These are phyloP conservation scores for Globisporangium alternatum DNA, from an alignment of 352 stramenopile genomes.

Conservation along the genomic window DNA sequence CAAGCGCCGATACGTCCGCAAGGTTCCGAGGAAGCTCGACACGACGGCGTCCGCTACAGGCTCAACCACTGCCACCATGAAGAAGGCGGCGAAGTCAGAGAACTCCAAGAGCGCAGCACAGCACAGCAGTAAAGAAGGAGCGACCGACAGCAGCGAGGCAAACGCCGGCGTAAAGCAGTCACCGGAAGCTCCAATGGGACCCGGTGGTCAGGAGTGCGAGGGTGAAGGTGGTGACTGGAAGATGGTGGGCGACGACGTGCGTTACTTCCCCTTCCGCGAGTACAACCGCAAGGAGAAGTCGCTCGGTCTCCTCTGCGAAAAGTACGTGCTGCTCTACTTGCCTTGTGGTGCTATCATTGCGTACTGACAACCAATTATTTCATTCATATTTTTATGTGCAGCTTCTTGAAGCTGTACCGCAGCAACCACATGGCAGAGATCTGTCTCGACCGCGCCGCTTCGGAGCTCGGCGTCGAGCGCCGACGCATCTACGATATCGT, in stretches of 20 bases:
- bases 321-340: slow-evolving; percentile 40
- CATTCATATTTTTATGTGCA: slow-evolving; percentile 13
- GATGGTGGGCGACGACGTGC: slow-evolving; percentile 32
- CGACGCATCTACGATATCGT: slow-evolving; percentile 98
- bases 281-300: slow-evolving; percentile 90
- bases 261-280: slow-evolving; percentile 73
- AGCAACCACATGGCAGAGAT: slow-evolving; percentile 70
- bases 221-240: slow-evolving; percentile 23
- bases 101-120: not conserved
- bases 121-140: not conserved
- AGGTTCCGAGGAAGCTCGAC: slow-evolving; percentile 50
- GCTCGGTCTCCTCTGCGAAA: slow-evolving; percentile 80
- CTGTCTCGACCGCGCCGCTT: slow-evolving; percentile 65
- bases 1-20: slow-evolving; percentile 67
- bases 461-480: slow-evolving; percentile 87
- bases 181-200: not conserved
- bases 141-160: not conserved
- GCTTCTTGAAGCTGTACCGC: slow-evolving; percentile 76
- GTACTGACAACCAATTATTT: not conserved
- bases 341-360: not conserved
- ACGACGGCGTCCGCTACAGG: slow-evolving; percentile 3
- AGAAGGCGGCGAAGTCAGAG: slow-evolving; percentile 30
- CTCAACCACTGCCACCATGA: slow-evolving; percentile 6
- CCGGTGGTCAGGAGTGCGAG: slow-evolving; percentile 12
- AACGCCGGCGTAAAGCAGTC: not conserved